phyloP scores from a whole-genome alignment of 1,284 basidiomycete genomes.

The Fomitopsis schrenkii region DNA sequence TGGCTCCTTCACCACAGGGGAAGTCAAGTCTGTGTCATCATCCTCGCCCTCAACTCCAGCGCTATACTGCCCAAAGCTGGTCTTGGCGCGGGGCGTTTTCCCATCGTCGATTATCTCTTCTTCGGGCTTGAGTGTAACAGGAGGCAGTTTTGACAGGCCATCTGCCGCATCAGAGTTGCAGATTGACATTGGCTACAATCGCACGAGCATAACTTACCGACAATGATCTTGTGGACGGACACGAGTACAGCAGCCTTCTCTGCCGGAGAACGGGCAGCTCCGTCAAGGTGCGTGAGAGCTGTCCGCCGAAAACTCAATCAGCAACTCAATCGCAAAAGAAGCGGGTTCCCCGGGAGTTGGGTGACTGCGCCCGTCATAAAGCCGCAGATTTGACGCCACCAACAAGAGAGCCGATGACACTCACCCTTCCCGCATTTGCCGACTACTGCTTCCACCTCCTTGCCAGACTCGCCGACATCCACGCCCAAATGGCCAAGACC shows the following conservation, averaged over 20 bases:
- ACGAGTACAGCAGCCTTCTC: conserved; percentile 83
- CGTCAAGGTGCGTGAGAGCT: conserved; percentile 73
- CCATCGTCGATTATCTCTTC: conserved; percentile 36
- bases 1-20: not conserved
- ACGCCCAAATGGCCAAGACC: conserved; percentile 85
- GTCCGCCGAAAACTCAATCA: not conserved
- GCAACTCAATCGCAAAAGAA: conserved; percentile 5
- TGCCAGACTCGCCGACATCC: conserved; percentile 48
- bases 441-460: conserved; percentile 65
- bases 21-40: conserved; percentile 3
- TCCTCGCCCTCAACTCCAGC: conserved; percentile 17
- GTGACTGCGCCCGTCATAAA: not conserved
- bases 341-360: too few species aligned
- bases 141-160: conserved; percentile 64
- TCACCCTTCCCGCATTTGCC: conserved; percentile 73
- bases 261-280: conserved; percentile 58
- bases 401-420: conserved; percentile 19
- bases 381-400: not conserved
- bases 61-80: conserved; percentile 21
- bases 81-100: conserved; percentile 30
- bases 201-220: conserved; percentile 43
- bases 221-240: conserved; percentile 77
- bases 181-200: not conserved
- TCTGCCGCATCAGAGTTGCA: conserved; percentile 34
- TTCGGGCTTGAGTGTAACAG: conserved; percentile 60